Base-by-base conservation (phyloP, 495 filamentous ascomycete species). In the Trichodelitschia bisporula region DNA sequence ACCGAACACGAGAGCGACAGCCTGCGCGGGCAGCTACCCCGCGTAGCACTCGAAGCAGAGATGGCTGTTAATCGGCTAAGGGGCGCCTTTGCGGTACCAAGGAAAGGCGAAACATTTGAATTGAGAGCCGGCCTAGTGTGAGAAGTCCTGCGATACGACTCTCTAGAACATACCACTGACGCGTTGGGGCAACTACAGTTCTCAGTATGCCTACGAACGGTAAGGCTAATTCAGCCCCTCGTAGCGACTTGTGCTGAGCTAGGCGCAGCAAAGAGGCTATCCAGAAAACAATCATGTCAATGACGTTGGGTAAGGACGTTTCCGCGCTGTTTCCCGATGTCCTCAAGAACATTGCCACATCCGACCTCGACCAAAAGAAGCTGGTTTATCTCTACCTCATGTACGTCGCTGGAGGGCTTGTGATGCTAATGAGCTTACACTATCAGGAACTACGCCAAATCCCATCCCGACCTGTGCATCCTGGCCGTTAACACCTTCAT, bases 401-500 rank as follows among this genome's bases (percentile, higher is more conserved):
- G 84, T 91, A 49, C 46, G 72, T 6, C 14, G 17, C n/a, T 2
- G 11, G 19, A 10, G 15, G 12, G 3, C 4, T 17, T 32, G 30
- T 15, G 15, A 10, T 4, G 11, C 4, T 33, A 37, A 26, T n/a
- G 4, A 16, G 1, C 33, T n/a, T n/a, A n/a, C n/a, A n/a, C 4
- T 3, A 1, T 16, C 25, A 92, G 82, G 83, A 99, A 99, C 55
- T 99, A 99, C 53, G 86, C 86, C 43, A 99, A 99, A 64, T 91
- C 89, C 30, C 86, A 99, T 51, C 86, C 86, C 11, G 86, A 99
- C 46, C 73, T 99, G 20, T 99, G 86, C 54, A 99, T 99, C 53
- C 69, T 99, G 37, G 86, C 86, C 40, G 86, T 99, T 40, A 99
- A 99, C 50, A 99, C 86, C 15, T 99, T 99, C 41, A 84, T 95